Percentiles rank a stretch among this genome's conserved stretches.
Conservation (phyloP, 1,139 yeast genomes). For the Yamadazyma atmosphaerica region DNA sequence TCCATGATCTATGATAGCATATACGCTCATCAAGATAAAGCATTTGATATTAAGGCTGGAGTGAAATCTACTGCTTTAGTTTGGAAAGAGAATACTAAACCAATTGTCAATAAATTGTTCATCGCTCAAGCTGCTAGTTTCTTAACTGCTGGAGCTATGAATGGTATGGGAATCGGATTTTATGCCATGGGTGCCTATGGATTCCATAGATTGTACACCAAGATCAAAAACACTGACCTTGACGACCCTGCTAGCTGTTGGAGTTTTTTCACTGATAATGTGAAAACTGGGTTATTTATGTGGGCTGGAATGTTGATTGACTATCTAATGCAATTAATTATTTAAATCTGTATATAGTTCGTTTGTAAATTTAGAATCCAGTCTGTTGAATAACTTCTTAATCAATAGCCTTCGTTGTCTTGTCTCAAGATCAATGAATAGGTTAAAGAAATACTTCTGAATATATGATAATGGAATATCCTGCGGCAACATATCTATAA, state of each 20-base stretch:
- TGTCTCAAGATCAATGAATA: constrained; percentile 23
- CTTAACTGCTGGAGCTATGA: constrained; percentile 72
- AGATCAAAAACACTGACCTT: constrained; percentile 71
- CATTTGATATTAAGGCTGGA: constrained; percentile 83
- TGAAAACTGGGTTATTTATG: constrained; percentile 76
- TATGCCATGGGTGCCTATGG: constrained; percentile 65
- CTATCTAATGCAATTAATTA: constrained; percentile 55
- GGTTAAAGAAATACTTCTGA: constrained; percentile 25
- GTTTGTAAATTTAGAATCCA: constrained; percentile 24
- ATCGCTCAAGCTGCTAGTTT: constrained; percentile 66
- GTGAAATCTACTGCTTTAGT: constrained; percentile 92
- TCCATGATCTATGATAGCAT: constrained; percentile 94
- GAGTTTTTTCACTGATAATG: constrained; percentile 74
- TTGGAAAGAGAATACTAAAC: constrained; percentile 82
- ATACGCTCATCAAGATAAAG: constrained; percentile 96
- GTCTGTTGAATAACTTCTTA: constrained; percentile 30
- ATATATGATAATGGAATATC: constrained; percentile 33
- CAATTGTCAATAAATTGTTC: constrained; percentile 62
- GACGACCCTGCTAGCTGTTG: constrained; percentile 83
- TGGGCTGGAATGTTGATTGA: constrained; percentile 78
- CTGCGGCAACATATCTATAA: constrained; percentile 31
- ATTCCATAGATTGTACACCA: constrained; percentile 62
- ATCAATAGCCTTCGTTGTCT: constrained; percentile 20
- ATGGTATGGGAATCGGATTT: constrained; percentile 88
- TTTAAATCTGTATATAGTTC: constrained; percentile 26